Conservation (phyloP, 441 rosid species). For the Raphanus hybrid region DNA sequence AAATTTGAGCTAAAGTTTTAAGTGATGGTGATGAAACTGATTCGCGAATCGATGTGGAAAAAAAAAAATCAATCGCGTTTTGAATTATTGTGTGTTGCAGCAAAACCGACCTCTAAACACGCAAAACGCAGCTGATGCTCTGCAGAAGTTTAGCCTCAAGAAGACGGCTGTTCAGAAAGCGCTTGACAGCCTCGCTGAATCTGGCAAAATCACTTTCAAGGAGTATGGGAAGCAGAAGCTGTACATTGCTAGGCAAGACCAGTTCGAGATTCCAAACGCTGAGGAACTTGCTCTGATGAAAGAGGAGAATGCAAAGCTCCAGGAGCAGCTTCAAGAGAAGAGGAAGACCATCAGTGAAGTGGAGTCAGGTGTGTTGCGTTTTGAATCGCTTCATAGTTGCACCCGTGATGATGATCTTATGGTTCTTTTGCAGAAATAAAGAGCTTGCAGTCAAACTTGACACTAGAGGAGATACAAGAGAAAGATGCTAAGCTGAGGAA, state of each 20-base stretch:
- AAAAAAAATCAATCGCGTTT: no score
- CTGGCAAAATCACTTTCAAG: conserved; percentile 73
- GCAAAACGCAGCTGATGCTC: conserved; percentile 83
- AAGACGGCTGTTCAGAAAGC: conserved; percentile 88
- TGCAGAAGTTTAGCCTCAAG: conserved; percentile 92
- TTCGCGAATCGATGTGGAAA: not conserved
- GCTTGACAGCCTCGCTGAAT: conserved; percentile 77
- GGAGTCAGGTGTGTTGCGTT: conserved; percentile 75
- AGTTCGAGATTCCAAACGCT: conserved; percentile 78
- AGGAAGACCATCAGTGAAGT: conserved; percentile 59
- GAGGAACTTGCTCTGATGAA: conserved; percentile 87
- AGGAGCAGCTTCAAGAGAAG: conserved; percentile 62
- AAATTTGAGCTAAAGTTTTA: conserved; percentile 6
- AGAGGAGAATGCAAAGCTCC: conserved; percentile 71
- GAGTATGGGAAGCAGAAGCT: conserved; percentile 97
- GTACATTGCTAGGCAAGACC: conserved; percentile 90
- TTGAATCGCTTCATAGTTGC: not conserved
- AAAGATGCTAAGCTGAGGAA: conserved; percentile 60
- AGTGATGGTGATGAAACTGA: not conserved
- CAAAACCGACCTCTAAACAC: conserved; percentile 91
- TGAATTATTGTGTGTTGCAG: conserved; percentile 42
- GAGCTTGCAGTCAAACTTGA: conserved; percentile 74
- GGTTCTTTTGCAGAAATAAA: conserved; percentile 57
- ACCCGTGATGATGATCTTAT: no score
- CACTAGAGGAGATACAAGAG: conserved; percentile 72